Base-by-base conservation (phyloP, 441 rosid species). In the Syzygium malaccense region DNA sequence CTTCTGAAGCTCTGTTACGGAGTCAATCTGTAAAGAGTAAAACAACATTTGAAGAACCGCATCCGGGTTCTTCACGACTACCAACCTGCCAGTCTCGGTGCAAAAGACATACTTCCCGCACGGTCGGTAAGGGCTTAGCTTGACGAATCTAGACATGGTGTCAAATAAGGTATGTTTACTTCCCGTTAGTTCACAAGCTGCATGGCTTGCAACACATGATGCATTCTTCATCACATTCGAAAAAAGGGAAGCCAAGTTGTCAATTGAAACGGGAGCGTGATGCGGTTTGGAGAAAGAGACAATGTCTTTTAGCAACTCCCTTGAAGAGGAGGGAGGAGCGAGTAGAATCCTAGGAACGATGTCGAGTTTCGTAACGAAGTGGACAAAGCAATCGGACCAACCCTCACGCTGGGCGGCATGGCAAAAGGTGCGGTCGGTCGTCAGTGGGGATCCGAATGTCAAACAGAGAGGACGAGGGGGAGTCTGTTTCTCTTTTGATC, bases 71-170 rank as follows among this genome's bases (percentile, higher is more conserved):
- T 86, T 92, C 90, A 94, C 80, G 4, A 92, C 90, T 25, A 96
- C 90, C 93, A 92, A 90, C 87, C 92, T 92, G 41, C 88, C 91
- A 58, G 91, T 88, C 86, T 92, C 95, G 14, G 95, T 64, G 92
- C 91, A 93, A 91, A 97, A 93, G 86, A 96, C 91, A 85, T 91
- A 96, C 18, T 94, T 95, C 51, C 99, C 98, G 55, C 91, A 92
- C 4, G 99, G 98, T 84, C 95, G 89, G 66, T 95, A 97, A 90
- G 99, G 99, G 91, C 98, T 95, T 54, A 93, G 91, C 88, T 93
- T 93, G 48, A 96, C 56, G 87, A 97, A 93, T 87, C 92, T 93
- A 0, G 94, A 93, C 19, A 96, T 41, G 6, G 96, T 94, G 88
- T 94, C 96, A 56, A 94, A n/a, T 90, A 97, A 87, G 25, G 91